Evolutionary conservation across 768 basidiomycete genomes (phyloP).

Genomic region (Agrocybe pediades): DNA sequence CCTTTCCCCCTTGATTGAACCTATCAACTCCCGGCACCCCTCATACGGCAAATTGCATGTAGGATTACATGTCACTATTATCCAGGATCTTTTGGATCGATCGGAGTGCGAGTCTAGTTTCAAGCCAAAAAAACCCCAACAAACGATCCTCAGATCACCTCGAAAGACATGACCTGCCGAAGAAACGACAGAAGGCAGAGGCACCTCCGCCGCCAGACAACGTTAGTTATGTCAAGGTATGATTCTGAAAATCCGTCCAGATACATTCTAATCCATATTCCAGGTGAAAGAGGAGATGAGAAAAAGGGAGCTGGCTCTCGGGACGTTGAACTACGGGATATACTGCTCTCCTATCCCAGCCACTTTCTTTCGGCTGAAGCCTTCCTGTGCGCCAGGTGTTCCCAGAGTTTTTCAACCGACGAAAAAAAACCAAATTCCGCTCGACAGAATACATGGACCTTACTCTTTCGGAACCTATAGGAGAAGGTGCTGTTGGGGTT

Average conservation of each 20-base stretch:
- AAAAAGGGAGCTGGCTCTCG: background rate
- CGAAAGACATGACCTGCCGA: background rate
- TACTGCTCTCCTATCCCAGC: constrained; percentile 6
- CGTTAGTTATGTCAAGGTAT: no score
- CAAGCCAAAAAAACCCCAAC: background rate
- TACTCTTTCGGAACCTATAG: background rate
- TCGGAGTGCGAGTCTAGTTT: background rate
- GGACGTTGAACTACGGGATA: constrained; percentile 7
- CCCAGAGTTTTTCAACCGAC: background rate
- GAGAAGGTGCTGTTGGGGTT: background rate
- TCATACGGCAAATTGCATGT: constrained; percentile 13
- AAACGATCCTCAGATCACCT: background rate
- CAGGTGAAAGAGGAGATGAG: background rate
- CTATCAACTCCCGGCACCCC: constrained; percentile 1
- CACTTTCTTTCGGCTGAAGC: constrained; percentile 2
- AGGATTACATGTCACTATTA: constrained; percentile 10
- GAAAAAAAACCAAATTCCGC: background rate
- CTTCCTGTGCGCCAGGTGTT: background rate
- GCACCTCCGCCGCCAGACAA: background rate
- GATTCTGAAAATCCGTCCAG: background rate
- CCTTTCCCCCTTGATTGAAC: constrained; percentile 8
- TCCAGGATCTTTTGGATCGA: constrained; percentile 4
- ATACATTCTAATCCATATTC: background rate
- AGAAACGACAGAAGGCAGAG: background rate
- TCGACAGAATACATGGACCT: background rate